Base-by-base conservation (phyloP, 805 yeast species). In the Candida sonorensis region DNA sequence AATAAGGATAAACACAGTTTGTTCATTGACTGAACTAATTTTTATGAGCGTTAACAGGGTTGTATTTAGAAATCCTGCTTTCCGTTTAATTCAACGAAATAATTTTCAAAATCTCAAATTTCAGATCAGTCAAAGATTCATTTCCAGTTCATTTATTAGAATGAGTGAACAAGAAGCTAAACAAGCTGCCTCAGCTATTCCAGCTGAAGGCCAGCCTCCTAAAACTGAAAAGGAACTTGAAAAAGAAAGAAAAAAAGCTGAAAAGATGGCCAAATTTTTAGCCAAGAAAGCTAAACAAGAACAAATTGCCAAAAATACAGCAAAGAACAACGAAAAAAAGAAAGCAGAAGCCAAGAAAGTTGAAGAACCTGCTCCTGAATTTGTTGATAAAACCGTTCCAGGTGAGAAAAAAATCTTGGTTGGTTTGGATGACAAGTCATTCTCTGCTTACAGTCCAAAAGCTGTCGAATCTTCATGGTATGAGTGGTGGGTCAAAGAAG, bases 381-480 rank as follows among this genome's bases (percentile, higher is more conserved):
- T 77, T 57, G 75, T 77, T 30, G 98, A 92, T 57, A 63, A 65
- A 36, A 92, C 98, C 29, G 71, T 67, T 30, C 77, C 83, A 3
- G 98, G 98, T 41, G 94, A 87, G 50, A 92, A 90, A 75, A 92
- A 92, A 65, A 61, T 79, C 21, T 72, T 92, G 37, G 81, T 77
- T n/a, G 72, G 86, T 22, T 72, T 92, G 33, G 96, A 90, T 26
- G 94, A 88, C 55, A 88, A 95, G 15, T 78, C 97, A 14, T 75
- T 92, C 57, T 88, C 92, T 61, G 90, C 97, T 8, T 92, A 92
- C 61, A 83, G 75, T 51, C 98, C 98, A 21, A 74, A 75, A 48
- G 81, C 80, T 48, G 97, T 92, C 29, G 98, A 92, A 63, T 81
- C 94, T 35, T 84, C 96, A 10, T 92, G 98, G 98, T 90, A 90